These are phyloP conservation scores for Psilocybe tampanensis DNA, from an alignment of 768 basidiomycete genomes.

Conservation along the genomic window DNA sequence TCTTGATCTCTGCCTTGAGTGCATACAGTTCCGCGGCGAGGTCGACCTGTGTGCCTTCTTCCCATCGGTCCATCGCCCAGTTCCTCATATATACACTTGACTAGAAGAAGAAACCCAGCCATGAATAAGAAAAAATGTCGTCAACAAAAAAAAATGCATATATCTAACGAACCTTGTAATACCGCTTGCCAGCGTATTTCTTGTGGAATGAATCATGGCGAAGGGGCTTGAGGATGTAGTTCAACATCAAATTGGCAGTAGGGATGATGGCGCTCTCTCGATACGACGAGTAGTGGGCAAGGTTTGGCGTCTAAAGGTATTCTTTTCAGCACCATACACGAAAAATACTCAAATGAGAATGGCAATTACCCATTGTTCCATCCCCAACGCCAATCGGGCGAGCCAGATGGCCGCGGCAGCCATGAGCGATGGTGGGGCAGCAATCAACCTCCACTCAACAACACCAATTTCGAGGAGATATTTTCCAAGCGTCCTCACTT, in stretches of 20 bases:
- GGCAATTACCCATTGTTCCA: constrained; percentile 77
- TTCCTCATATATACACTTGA: background rate
- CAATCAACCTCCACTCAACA: constrained; percentile 79
- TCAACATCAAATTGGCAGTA: constrained; percentile 84
- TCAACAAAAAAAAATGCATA: background rate
- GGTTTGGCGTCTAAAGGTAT: constrained; percentile 68
- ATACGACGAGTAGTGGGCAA: constrained; percentile 89
- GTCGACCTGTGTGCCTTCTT: background rate
- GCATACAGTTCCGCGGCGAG: background rate
- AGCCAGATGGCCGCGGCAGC: constrained; percentile 90
- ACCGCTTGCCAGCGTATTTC: constrained; percentile 87
- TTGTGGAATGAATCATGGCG: constrained; percentile 80
- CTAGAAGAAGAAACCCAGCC: background rate
- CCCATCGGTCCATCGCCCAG: background rate
- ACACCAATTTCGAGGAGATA: constrained; percentile 87
- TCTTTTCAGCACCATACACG: background rate
- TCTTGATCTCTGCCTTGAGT: constrained; percentile 30
- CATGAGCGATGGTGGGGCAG: constrained; percentile 72
- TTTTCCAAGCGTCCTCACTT: constrained; percentile 86
- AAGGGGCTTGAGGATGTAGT: constrained; percentile 75
- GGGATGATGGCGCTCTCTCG: constrained; percentile 78
- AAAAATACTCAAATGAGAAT: background rate
- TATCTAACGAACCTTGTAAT: constrained; percentile 65
- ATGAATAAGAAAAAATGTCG: background rate
- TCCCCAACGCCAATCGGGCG: constrained; percentile 75